phyloP scores from a whole-genome alignment of 257 asterid species.

The Ajuga chamaepitys region DNA sequence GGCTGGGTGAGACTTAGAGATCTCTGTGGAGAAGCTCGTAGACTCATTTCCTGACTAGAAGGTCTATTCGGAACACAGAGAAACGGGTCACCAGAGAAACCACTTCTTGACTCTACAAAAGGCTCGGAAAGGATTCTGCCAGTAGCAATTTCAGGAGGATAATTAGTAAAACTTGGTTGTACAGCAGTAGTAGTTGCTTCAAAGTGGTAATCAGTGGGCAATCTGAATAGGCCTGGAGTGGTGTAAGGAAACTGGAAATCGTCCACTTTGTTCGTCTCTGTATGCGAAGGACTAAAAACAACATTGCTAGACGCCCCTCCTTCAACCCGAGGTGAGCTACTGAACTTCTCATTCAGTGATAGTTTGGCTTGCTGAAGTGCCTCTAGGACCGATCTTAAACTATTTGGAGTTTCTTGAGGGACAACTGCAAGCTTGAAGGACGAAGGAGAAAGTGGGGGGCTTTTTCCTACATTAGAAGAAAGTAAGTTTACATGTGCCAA shows the following conservation, averaged over 20 bases:
- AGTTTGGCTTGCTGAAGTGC: constrained; percentile 61
- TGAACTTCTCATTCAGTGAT: constrained; percentile 48
- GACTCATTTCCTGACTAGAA: constrained; percentile 15
- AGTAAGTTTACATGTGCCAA: constrained; percentile 11
- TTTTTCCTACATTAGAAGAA: constrained; percentile 6
- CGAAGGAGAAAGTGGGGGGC: constrained; percentile 5
- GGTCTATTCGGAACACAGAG: constrained; percentile 16
- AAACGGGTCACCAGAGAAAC: constrained; percentile 13
- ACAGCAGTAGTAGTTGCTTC: constrained; percentile 22
- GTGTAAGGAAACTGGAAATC: constrained; percentile 34
- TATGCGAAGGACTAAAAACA: constrained; percentile 21
- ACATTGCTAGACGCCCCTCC: constrained; percentile 15
- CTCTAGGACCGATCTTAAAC: constrained; percentile 48
- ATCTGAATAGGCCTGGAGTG: constrained; percentile 58
- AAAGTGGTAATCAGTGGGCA: constrained; percentile 53
- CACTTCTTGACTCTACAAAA: constrained; percentile 23
- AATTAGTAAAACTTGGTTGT: constrained; percentile 15
- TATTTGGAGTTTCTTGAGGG: constrained; percentile 31
- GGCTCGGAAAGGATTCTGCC: constrained; percentile 22
- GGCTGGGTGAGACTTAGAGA: constrained; percentile 24
- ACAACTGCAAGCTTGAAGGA: constrained; percentile 41
- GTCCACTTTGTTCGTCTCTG: constrained; percentile 12
- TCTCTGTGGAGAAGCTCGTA: constrained; percentile 19
- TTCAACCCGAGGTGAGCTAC: constrained; percentile 11
- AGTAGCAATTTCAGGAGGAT: constrained; percentile 20